Evolutionary conservation across 1,284 basidiomycete genomes (phyloP), one percentile per base, ranked within the genome.

Genomic region (Rhodotorula sp.): DNA sequence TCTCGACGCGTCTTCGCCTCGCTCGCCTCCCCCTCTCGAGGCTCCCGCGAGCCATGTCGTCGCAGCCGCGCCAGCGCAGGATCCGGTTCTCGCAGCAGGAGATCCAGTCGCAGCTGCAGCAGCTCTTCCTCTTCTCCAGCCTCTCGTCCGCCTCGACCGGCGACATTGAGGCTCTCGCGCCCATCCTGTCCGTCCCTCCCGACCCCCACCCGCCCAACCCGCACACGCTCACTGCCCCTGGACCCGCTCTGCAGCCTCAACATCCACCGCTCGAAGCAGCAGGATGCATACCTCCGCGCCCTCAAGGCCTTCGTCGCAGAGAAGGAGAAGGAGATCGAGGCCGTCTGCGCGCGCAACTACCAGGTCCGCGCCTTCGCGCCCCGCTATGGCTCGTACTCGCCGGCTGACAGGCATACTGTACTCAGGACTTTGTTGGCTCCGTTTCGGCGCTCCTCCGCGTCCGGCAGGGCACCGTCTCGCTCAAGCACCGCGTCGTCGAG

Each of bases 271-370:
- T 92, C 89, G 74, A 86, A 90, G 60, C 93, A 95, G 79, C 94
- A 97, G 79, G 94, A 97, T 72, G 87, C 89, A 22, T 99, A 95
- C 82, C 86, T 99, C 48, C 88, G 90, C 58, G 92, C 90, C 55
- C 85, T 98, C 62, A 90, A 93, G 78, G 85, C 85, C 29, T 91
- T 98, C 78, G 91, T 98, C 62, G 88, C 91, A 78, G 88, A 93
- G 75, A 97, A 98, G 83, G 97, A 99, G 81, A 86, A 87, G 69
- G 95, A 99, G 82, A 99, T 99, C 80, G 93, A 98, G 84, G 88
- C 87, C 71, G 94, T 98, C 82, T 99, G 97, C 83, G 88, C 90
- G 70, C 90, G 91, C 77, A 98, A 98, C 82, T 97, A 99, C 81
- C 92, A 96, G 81, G 84, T 85, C 54, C 56, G 80, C 72, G 34